phyloP scores from a whole-genome alignment of 2,329 filamentous ascomycete species.

The Penicillium concentricum region DNA sequence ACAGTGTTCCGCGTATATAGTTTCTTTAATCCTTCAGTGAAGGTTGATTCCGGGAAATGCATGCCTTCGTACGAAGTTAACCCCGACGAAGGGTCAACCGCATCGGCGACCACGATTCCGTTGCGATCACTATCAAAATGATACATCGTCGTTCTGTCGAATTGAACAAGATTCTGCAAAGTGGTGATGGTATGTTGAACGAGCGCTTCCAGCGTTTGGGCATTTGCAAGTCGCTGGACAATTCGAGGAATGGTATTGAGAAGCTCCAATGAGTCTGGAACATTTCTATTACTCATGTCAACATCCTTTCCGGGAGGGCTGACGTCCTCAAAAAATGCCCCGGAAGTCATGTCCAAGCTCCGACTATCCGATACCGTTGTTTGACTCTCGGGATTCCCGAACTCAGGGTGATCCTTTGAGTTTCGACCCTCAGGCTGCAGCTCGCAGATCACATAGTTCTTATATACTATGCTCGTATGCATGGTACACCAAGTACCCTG shows the following conservation, averaged over 20 bases:
- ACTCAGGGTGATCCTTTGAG: neutral
- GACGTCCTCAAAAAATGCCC: neutral
- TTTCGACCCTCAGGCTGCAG: conserved; percentile 71
- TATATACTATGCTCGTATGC: conserved; percentile 67
- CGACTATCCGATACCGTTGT: neutral
- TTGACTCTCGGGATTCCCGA: neutral
- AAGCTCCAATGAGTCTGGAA: conserved; percentile 56
- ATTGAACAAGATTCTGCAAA: conserved; percentile 79
- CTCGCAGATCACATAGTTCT: conserved; percentile 75
- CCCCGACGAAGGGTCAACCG: conserved; percentile 72
- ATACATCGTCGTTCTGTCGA: conserved; percentile 87
- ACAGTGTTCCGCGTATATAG: conserved; percentile 85
- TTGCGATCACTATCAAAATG: conserved; percentile 81
- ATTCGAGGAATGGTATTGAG: conserved; percentile 89
- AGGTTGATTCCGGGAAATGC: conserved; percentile 82
- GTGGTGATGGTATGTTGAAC: conserved; percentile 77
- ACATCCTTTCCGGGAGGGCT: neutral
- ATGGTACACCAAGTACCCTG: conserved; percentile 83
- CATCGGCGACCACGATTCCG: conserved; percentile 81
- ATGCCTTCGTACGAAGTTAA: conserved; percentile 79
- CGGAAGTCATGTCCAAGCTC: neutral
- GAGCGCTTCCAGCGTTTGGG: conserved; percentile 68
- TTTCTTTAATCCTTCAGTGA: conserved; percentile 77
- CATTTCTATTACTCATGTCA: neutral
- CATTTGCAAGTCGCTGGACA: conserved; percentile 75